Conservation (phyloP, 78 protist species). For the Cyanophora paradoxa region DNA sequence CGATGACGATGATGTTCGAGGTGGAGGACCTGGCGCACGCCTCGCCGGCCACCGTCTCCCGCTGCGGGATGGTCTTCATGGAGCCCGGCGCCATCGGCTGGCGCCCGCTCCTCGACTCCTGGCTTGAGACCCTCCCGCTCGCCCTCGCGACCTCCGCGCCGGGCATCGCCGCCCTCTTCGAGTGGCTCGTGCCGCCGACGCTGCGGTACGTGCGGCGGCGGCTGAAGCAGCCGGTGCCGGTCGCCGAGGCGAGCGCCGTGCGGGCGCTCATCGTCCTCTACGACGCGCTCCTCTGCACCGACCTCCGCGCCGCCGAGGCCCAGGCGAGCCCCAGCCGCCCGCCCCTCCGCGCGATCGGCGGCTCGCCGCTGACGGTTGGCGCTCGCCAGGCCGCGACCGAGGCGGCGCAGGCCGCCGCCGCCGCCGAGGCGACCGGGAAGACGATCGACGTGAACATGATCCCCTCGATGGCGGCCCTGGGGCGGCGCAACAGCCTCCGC, state of each 20-base stretch:
- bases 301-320: neutral
- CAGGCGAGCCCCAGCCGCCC: too few relatives aligned
- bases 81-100: slow-evolving; percentile 53
- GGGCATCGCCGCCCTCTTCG: neutral
- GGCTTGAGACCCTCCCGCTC: slow-evolving; percentile 42
- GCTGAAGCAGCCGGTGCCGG: slow-evolving; percentile 13
- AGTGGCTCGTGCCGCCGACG: slow-evolving; percentile 7
- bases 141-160: neutral
- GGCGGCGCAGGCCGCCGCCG: neutral
- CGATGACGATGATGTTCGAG: slow-evolving; percentile 75
- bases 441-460: too few relatives aligned
- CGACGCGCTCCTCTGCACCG: neutral
- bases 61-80: slow-evolving; percentile 82
- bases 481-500: too few relatives aligned
- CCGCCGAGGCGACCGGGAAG: slow-evolving; percentile 6
- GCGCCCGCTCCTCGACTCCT: slow-evolving; percentile 29
- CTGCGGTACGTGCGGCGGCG: slow-evolving; percentile 5
- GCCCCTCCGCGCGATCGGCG: neutral
- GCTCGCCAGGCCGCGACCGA: neutral
- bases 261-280: slow-evolving; percentile 1
- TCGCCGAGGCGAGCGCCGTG: slow-evolving; percentile 10
- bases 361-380: neutral
- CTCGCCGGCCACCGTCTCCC: slow-evolving; percentile 79
- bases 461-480: neutral
- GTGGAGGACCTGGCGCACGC: slow-evolving; percentile 83